Base-by-base conservation (phyloP, 768 basidiomycete genomes). In the Porpolomopsis calyptriformis region DNA sequence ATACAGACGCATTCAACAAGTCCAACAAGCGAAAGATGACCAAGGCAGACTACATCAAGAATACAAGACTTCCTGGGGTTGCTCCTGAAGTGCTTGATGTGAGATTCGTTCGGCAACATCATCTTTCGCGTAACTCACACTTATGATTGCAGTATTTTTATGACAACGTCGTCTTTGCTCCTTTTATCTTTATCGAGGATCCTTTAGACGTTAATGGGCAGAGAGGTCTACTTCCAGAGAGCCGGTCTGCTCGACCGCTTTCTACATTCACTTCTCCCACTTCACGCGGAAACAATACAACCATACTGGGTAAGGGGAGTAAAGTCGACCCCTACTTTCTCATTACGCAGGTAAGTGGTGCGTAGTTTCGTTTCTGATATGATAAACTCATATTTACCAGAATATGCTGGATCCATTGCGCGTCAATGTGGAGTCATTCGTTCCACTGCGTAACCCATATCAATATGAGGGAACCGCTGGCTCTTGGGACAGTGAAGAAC, bases 21-120 rank as follows among this genome's bases (percentile, higher is more conserved):
- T 89, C 88, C 51, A 98, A 98, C 66, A 97, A 86, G 66, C 82
- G 80, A 43, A 98, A 98, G 67, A 99, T 99, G 96, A 79, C 84
- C 29, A 97, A 94, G 61, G 72, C 78, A 1, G 93, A 94, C 58
- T 99, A 98, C 58, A 70, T 97, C 56, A 85, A 80, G 66, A 99
- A 99, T 56, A 93, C 94, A 0, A 71, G 76, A 31, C 73, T 97
- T 49, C 86, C 91, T 6, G 92, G 93, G 2, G 74, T 94, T 29
- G 69, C 78, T 18, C 71, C 80, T 3, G 82, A 92, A 56, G 77
- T 96, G 22, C 71, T 99, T 44, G 91, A 93, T 58, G 92, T 94
- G 60, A 60, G 82, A 36, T 49, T 40, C 36, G 20, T 37, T 34
- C 14, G 6, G 22, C 18, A 23, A 2, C 11, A 51, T 19, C 18